A percentile compares a stretch with the other conserved stretches of the same genome.
These are phyloP conservation scores for Oxytropis ochrocephala DNA, from an alignment of 306 rosid genomes.

Conservation along the genomic window DNA sequence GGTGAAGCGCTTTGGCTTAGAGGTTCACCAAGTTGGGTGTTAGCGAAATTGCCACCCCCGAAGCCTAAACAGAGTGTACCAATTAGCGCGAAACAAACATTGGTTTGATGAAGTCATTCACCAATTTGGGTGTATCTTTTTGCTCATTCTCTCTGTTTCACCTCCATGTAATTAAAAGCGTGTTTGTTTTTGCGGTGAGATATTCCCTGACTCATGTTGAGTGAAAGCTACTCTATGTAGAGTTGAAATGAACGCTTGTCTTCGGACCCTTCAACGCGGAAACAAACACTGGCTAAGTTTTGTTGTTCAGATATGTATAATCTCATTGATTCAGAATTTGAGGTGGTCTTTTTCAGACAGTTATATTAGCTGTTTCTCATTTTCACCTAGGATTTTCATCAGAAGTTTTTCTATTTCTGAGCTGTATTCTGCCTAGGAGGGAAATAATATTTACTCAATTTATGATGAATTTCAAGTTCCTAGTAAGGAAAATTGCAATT, in stretches of 20 bases:
- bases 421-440: background rate
- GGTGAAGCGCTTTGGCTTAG: conserved; percentile 53
- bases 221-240: no score
- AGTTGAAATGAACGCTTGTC: no score
- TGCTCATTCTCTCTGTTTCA: background rate
- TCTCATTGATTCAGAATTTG: background rate
- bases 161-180: conserved; percentile 6
- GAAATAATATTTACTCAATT: background rate
- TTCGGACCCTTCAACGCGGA: no score
- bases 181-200: no score
- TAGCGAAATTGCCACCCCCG: conserved; percentile 39
- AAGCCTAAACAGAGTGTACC: conserved; percentile 12
- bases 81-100: background rate
- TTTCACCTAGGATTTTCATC: background rate
- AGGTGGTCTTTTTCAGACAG: background rate
- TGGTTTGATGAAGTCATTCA: background rate
- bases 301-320: background rate
- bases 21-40: conserved; percentile 49
- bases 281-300: no score
- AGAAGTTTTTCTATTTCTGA: background rate
- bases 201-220: no score
- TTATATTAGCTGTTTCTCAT: background rate
- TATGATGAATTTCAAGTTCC: background rate
- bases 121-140: conserved; percentile 1
- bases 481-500: background rate